These are phyloP conservation scores for Collybia sordida DNA, from an alignment of 768 basidiomycete species.

Conservation along the genomic window DNA sequence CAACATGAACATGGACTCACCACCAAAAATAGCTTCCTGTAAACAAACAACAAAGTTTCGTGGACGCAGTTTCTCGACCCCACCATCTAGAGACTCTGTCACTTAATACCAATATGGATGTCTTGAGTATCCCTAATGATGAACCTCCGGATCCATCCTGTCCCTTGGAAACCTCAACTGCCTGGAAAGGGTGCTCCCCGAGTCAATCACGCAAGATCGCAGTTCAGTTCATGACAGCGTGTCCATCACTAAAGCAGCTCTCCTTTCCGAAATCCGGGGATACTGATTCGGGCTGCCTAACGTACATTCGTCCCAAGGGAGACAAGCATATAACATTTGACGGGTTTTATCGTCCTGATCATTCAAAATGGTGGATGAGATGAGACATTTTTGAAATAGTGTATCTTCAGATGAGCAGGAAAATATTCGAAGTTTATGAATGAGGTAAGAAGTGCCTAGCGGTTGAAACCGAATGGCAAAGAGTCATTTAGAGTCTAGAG, in stretches of 20 bases:
- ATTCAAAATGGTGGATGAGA: slow-evolving; percentile 4
- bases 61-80: neutral
- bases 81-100: neutral
- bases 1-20: too few species aligned
- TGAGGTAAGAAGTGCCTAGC: too few species aligned
- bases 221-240: neutral
- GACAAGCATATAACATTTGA: neutral
- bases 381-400: neutral
- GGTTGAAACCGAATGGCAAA: too few species aligned
- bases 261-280: neutral
- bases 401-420: too few species aligned
- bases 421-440: too few species aligned
- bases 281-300: neutral
- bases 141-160: neutral
- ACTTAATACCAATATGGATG: neutral
- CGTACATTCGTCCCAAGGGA: neutral
- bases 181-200: neutral
- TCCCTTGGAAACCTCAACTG: neutral
- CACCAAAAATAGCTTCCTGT: too few species aligned
- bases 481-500: too few species aligned
- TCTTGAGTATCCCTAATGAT: neutral
- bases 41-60: too few species aligned
- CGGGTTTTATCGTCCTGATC: slow-evolving; percentile 4
- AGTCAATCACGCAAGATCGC: slow-evolving; percentile 1
- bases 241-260: neutral